A percentile compares a stretch with the other conserved stretches of the same genome.
These are phyloP conservation scores for Agroathelia rolfsii DNA, from an alignment of 1,284 basidiomycete species.

Conservation along the genomic window DNA sequence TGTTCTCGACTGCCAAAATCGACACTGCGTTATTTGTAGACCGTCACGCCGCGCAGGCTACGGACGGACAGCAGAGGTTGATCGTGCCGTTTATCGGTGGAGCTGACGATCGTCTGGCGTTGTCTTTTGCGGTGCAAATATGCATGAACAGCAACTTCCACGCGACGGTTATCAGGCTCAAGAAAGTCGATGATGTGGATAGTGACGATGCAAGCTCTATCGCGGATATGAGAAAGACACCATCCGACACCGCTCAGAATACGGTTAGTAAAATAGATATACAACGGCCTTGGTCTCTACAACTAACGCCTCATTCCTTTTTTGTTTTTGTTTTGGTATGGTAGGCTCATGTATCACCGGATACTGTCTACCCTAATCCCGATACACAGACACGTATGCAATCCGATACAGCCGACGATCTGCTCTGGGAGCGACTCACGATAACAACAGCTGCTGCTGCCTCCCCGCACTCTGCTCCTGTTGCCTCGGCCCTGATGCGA, in stretches of 20 bases:
- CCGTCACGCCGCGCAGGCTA: slow-evolving; percentile 26
- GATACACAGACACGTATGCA: slow-evolving; percentile 53
- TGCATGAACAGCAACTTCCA: slow-evolving; percentile 53
- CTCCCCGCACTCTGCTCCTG: slow-evolving; percentile 17
- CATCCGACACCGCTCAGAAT: too few relatives aligned
- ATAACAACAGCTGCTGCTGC: slow-evolving; percentile 23
- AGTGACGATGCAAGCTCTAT: slow-evolving; percentile 22
- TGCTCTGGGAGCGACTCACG: slow-evolving; percentile 58
- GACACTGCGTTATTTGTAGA: slow-evolving; percentile 84
- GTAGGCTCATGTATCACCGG: slow-evolving; percentile 41
- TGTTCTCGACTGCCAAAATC: slow-evolving; percentile 56
- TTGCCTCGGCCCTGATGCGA: slow-evolving; percentile 38
- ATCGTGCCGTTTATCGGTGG: slow-evolving; percentile 90
- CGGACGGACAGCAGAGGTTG: slow-evolving; percentile 43
- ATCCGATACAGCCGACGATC: slow-evolving; percentile 68
- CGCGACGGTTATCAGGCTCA: slow-evolving; percentile 63
- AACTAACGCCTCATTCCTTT: slow-evolving; percentile 20
- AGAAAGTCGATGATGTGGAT: slow-evolving; percentile 27
- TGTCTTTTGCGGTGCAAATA: slow-evolving; percentile 72
- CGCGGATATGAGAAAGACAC: slow-evolving; percentile 23
- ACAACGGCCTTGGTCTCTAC: slow-evolving; percentile 36
- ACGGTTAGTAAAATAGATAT: slow-evolving; percentile 26
- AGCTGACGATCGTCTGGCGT: slow-evolving; percentile 80
- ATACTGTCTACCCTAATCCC: slow-evolving; percentile 59
- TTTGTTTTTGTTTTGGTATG: slow-evolving; percentile 6